Percentiles rank a stretch among this genome's conserved stretches.
phyloP scores from a whole-genome alignment of 2,329 filamentous ascomycete species.

The Hypoxylon sp. region DNA sequence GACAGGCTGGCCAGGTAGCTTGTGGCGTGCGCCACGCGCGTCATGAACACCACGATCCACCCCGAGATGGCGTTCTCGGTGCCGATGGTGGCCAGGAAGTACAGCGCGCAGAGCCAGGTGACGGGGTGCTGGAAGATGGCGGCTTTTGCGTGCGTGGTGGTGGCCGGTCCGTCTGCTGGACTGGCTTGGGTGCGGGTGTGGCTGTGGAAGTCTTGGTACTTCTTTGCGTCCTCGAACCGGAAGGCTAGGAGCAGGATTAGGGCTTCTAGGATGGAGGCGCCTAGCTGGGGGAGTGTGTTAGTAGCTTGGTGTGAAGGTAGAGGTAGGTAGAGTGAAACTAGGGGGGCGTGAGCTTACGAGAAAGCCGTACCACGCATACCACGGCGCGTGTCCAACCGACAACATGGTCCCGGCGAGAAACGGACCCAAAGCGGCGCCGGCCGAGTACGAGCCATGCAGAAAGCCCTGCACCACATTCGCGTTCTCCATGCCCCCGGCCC shows the following conservation, averaged over 20 bases:
- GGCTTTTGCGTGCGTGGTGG: neutral
- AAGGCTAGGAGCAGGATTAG: slow-evolving; percentile 48
- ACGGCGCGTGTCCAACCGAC: slow-evolving; percentile 39
- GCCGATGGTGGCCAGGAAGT: slow-evolving; percentile 55
- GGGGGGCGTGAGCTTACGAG: slow-evolving; percentile 44
- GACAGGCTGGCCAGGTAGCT: slow-evolving; percentile 50
- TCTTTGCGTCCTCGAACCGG: slow-evolving; percentile 46
- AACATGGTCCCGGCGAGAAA: slow-evolving; percentile 47
- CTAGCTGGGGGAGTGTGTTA: no score
- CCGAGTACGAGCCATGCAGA: slow-evolving; percentile 52
- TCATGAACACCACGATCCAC: slow-evolving; percentile 58
- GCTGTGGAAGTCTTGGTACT: slow-evolving; percentile 43
- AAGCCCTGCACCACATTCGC: slow-evolving; percentile 53
- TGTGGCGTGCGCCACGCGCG: slow-evolving; percentile 49
- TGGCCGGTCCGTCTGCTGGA: neutral
- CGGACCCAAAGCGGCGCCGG: slow-evolving; percentile 51
- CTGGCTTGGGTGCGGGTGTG: no score
- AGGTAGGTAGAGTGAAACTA: neutral
- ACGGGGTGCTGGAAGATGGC: slow-evolving; percentile 46
- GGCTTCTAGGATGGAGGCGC: slow-evolving; percentile 38
- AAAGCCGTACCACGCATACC: slow-evolving; percentile 52
- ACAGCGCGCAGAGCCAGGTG: slow-evolving; percentile 53
- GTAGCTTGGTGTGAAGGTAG: no score
- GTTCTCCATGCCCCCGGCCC: slow-evolving; percentile 51
- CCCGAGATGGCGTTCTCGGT: slow-evolving; percentile 55